A percentile compares a stretch with the other conserved stretches of the same genome.
These are phyloP conservation scores for Lachnum nothofagi DNA, from an alignment of 2,329 filamentous ascomycete species.

Conservation along the genomic window DNA sequence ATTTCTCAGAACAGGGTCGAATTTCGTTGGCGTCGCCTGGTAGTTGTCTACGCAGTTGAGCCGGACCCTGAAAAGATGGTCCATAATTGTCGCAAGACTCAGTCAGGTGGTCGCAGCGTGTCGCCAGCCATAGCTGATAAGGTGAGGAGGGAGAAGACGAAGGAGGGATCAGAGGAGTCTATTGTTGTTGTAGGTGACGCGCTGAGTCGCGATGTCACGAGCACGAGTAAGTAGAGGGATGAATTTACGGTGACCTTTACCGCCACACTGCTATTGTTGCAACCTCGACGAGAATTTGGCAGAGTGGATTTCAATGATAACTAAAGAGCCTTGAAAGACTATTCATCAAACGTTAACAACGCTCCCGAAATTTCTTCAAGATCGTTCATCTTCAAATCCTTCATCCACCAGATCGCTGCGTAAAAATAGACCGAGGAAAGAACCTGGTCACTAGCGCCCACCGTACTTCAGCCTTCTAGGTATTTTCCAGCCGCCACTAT, in stretches of 20 bases:
- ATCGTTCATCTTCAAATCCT: no score
- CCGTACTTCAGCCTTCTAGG: background rate
- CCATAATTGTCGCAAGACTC: conserved; percentile 42
- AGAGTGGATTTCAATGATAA: no score
- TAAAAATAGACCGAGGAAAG: background rate
- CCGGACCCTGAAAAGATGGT: conserved; percentile 80
- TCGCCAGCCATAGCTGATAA: conserved; percentile 7
- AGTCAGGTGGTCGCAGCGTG: conserved; percentile 7
- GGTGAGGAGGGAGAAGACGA: background rate
- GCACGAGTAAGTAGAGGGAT: conserved; percentile 4
- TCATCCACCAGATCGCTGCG: background rate
- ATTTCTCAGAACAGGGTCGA: conserved; percentile 74
- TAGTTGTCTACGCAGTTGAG: conserved; percentile 97
- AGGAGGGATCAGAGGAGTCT: background rate
- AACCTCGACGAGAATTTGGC: no score
- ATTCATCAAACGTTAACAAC: no score
- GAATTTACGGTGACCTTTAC: background rate
- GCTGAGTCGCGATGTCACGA: conserved; percentile 14
- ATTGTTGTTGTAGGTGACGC: conserved; percentile 8
- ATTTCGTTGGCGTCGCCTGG: conserved; percentile 69
- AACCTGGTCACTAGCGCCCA: background rate
- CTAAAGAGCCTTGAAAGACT: background rate
- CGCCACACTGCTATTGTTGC: background rate
- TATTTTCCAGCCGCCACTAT: background rate
- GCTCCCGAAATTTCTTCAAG: no score